Percentiles rank a stretch among this genome's conserved stretches.
These are phyloP conservation scores for Cantharellus cinnabarinus DNA, from an alignment of 768 basidiomycete genomes.

Conservation along the genomic window DNA sequence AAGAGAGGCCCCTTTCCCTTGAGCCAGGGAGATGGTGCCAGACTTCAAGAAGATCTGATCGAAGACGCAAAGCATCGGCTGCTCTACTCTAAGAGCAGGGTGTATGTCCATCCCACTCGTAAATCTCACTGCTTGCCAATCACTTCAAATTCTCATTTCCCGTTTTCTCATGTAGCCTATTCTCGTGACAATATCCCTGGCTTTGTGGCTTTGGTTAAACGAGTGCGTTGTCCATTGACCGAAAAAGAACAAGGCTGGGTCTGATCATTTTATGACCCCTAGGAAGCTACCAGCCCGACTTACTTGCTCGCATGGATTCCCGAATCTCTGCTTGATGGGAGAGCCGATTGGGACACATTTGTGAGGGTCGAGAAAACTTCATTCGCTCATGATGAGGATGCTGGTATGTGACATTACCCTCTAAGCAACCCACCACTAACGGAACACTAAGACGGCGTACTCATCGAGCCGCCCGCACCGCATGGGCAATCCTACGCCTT, in stretches of 20 bases:
- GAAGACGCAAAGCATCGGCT: constrained; percentile 36
- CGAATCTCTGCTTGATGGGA: constrained; percentile 58
- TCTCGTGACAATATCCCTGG: constrained; percentile 86
- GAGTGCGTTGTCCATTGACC: constrained; percentile 27
- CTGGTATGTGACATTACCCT: constrained; percentile 29
- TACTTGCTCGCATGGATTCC: constrained; percentile 90
- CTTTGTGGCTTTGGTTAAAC: constrained; percentile 79
- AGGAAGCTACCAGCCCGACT: constrained; percentile 22
- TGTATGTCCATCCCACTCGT: constrained; percentile 64
- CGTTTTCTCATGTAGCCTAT: constrained; percentile 36
- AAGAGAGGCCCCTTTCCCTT: constrained; percentile 16
- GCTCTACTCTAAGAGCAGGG: constrained; percentile 81
- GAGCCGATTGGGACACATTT: constrained; percentile 79
- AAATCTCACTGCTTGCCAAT: not conserved
- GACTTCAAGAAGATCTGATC: not conserved
- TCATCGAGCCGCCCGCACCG: constrained; percentile 67
- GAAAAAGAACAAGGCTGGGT: not conserved
- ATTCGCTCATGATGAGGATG: constrained; percentile 33
- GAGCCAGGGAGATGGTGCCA: constrained; percentile 25
- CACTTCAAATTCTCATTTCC: not conserved
- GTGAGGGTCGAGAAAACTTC: constrained; percentile 58
- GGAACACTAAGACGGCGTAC: constrained; percentile 40
- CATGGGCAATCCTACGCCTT: constrained; percentile 85
- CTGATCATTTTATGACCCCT: not conserved
- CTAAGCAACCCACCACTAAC: constrained; percentile 4